A percentile compares a stretch with the other conserved stretches of the same genome.
Evolutionary conservation across 2,329 filamentous ascomycete species (phyloP).

Genomic region (Oidium heveae): DNA sequence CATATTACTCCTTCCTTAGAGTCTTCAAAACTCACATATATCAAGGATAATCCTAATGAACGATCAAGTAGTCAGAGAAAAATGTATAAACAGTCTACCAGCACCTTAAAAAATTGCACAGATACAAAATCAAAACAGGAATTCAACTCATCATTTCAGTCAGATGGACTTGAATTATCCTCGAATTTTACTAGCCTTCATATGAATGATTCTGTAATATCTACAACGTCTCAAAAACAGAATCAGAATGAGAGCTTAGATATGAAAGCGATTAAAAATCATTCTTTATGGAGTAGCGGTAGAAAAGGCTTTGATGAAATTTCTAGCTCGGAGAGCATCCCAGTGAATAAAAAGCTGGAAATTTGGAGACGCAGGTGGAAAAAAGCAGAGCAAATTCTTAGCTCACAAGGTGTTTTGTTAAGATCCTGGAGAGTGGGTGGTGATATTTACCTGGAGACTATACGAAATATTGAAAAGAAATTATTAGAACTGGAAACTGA

Average conservation of each 20-base stretch:
- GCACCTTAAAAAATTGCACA: no score
- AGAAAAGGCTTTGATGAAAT: slow-evolving; percentile 10
- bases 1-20: neutral
- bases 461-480: slow-evolving; percentile 34
- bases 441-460: slow-evolving; percentile 42
- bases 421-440: slow-evolving; percentile 49
- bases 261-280: slow-evolving; percentile 4
- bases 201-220: no score
- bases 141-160: no score
- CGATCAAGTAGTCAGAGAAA: no score
- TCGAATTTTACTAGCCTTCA: no score
- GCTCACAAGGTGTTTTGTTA: slow-evolving; percentile 37
- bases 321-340: slow-evolving; percentile 4
- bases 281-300: slow-evolving; percentile 5
- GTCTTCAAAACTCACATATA: neutral
- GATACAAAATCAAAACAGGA: no score
- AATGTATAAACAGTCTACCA: no score
- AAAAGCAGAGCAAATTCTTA: slow-evolving; percentile 35
- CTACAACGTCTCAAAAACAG: neutral
- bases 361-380: slow-evolving; percentile 45
- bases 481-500: slow-evolving; percentile 15
- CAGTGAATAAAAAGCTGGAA: slow-evolving; percentile 40
- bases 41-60: no score
- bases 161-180: no score
- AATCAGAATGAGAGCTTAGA: slow-evolving; percentile 3